Evolutionary conservation across 352 stramenopile species (phyloP), one percentile per base, ranked within the genome.

Genomic region (Pythium plurisporium): DNA sequence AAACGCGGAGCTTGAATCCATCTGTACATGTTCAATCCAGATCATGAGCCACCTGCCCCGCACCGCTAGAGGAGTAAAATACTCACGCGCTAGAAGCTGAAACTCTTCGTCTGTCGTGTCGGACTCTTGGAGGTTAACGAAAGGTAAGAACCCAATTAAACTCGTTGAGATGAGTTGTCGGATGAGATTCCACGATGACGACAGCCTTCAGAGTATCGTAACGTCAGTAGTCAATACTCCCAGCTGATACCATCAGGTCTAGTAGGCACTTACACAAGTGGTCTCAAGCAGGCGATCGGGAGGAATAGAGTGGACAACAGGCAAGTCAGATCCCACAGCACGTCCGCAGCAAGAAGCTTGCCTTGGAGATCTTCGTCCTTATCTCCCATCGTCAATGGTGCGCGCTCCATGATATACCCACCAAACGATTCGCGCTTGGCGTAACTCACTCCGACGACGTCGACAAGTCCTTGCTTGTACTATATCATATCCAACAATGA

Each of bases 401-500:
- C 34, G 19, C 61, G 54, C 22, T 68, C 54, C 48, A 36, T 41
- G 8, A 69, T 19, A 19, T 69, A 69, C 17, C 62, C 62, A 22
- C 50, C 45, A 19, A 34, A 50, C 4, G 44, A 54, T 15, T 53
- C 31, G 15, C 41, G 36, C 25, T 58, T 61, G 10, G 62, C 43
- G 23, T 54, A 65, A 26, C 51, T 41, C 7, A 59, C 27, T 1
- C 27, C 51, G 17, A 65, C 19, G 2, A 51, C 5, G 12, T 69
- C 55, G 22, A 69, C 20, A 19, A 69, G 56, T 4, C 38, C 27
- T 19, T 59, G 46, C 27, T 55, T 59, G 52, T 69, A 65, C 62
- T 69, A 15, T 14, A 44, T 15, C 38, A 12, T 14, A 20, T 27
- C 23, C n/a, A 41, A 11, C 20, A 41, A 37, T 10, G 22, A n/a